Evolutionary conservation across 2,329 filamentous ascomycete species (phyloP).

Genomic region (Shiraia bambusicola): DNA sequence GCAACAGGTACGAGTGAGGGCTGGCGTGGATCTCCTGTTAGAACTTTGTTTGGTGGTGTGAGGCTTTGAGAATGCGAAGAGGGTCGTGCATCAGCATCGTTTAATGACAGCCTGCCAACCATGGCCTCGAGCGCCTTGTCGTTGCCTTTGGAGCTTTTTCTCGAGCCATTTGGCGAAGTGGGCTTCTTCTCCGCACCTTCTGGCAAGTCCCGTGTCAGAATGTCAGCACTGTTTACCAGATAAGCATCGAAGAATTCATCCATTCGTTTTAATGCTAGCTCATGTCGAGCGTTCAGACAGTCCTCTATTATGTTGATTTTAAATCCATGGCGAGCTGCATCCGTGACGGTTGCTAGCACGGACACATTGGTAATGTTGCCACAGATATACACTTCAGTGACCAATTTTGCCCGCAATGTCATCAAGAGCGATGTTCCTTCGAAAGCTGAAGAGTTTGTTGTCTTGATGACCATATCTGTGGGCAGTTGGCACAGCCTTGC

Average conservation of each 20-base stretch:
- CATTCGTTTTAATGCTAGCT: constrained; percentile 69
- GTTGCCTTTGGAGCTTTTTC: constrained; percentile 10
- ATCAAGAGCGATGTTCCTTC: constrained; percentile 71
- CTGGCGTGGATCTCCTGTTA: constrained; percentile 25
- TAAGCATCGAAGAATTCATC: constrained; percentile 73
- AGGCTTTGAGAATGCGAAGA: constrained; percentile 7
- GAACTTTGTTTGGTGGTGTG: constrained; percentile 17
- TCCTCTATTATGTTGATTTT: constrained; percentile 85
- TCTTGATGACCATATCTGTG: constrained; percentile 61
- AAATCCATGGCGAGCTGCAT: constrained; percentile 85
- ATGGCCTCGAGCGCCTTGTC: constrained; percentile 25
- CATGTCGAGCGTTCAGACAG: constrained; percentile 76
- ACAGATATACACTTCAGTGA: constrained; percentile 87
- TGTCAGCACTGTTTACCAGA: constrained; percentile 59
- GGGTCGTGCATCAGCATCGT: constrained; percentile 8
- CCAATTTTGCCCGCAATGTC: constrained; percentile 77
- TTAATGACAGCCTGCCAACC: constrained; percentile 27
- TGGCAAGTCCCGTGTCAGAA: constrained; percentile 50
- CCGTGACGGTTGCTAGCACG: constrained; percentile 86
- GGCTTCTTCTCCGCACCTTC: constrained; percentile 9
- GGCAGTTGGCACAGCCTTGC: constrained; percentile 51
- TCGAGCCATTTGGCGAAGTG: constrained; percentile 6
- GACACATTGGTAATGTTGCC: constrained; percentile 85
- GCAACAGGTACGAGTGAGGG: constrained; percentile 25
- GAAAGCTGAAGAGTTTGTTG: constrained; percentile 88